Percentiles rank a stretch among this genome's conserved stretches.
phyloP scores from a whole-genome alignment of 1,284 basidiomycete genomes.

The Amylostereum chailletii region DNA sequence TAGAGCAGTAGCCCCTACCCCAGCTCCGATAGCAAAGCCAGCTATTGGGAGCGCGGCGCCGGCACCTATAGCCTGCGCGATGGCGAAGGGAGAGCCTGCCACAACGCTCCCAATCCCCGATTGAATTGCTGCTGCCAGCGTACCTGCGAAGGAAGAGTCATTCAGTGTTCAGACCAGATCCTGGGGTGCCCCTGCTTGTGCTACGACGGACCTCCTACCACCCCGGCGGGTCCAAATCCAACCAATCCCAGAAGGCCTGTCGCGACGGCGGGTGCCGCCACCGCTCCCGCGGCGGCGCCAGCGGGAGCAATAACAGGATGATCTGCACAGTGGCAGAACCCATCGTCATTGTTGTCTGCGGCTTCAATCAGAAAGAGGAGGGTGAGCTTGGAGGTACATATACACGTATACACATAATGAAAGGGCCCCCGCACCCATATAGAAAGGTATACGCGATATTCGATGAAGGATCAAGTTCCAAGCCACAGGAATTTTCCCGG shows the following conservation, averaged over 20 bases:
- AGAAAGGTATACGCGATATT: no score
- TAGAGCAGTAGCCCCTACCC: not conserved
- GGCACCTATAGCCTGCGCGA: not conserved
- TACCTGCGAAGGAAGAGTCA: not conserved
- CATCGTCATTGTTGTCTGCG: no score
- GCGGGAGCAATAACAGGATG: not conserved
- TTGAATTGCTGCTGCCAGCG: not conserved
- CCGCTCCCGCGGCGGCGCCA: not conserved
- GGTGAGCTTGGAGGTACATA: no score
- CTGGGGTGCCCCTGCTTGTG: not conserved
- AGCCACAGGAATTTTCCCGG: no score
- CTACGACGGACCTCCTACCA: not conserved
- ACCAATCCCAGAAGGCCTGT: not conserved
- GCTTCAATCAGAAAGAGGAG: no score
- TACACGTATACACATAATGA: no score
- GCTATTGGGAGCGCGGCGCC: not conserved
- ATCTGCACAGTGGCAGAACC: no score
- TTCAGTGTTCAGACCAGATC: not conserved
- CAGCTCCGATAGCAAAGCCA: not conserved
- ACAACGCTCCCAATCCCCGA: not conserved
- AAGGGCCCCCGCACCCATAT: no score
- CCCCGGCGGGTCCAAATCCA: not conserved
- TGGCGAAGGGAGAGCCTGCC: not conserved
- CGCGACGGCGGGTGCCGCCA: not conserved
- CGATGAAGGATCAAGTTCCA: no score